These are phyloP conservation scores for Daldinia sp. DNA, from an alignment of 2,329 filamentous ascomycete species.

Conservation along the genomic window DNA sequence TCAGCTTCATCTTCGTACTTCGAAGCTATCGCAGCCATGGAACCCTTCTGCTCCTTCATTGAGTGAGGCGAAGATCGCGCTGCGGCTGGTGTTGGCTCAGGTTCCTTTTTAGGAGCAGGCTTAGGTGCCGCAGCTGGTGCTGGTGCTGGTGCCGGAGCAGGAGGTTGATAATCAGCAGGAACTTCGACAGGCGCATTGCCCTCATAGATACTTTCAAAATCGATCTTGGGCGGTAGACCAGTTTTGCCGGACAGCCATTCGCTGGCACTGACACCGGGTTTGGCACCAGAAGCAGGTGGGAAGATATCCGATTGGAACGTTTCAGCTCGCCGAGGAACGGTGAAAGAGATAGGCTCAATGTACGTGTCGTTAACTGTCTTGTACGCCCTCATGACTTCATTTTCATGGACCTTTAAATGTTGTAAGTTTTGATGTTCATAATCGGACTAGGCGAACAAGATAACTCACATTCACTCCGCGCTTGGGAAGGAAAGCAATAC, in stretches of 20 bases:
- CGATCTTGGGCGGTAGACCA: conserved; percentile 88
- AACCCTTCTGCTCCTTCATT: conserved; percentile 86
- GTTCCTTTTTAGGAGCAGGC: conserved; percentile 66
- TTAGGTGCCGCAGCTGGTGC: conserved; percentile 60
- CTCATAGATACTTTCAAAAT: conserved; percentile 91
- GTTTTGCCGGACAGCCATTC: conserved; percentile 93
- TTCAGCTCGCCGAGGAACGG: conserved; percentile 91
- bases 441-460: neutral
- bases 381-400: conserved; percentile 94
- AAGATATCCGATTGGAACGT: conserved; percentile 98
- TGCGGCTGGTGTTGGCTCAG: conserved; percentile 61
- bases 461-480: conserved; percentile 85
- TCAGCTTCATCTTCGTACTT: conserved; percentile 83
- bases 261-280: conserved; percentile 80
- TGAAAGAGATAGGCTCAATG: conserved; percentile 97
- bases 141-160: conserved; percentile 60
- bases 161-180: conserved; percentile 73
- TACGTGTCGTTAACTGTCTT: conserved; percentile 96
- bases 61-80: conserved; percentile 69
- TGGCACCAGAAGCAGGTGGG: conserved; percentile 83
- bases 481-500: conserved; percentile 93
- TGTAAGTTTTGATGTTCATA: conserved; percentile 19
- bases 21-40: conserved; percentile 85
- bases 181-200: conserved; percentile 84
- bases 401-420: conserved; percentile 79